Conservation (phyloP, 352 stramenopile species). For the Globisporangium alternatum region DNA sequence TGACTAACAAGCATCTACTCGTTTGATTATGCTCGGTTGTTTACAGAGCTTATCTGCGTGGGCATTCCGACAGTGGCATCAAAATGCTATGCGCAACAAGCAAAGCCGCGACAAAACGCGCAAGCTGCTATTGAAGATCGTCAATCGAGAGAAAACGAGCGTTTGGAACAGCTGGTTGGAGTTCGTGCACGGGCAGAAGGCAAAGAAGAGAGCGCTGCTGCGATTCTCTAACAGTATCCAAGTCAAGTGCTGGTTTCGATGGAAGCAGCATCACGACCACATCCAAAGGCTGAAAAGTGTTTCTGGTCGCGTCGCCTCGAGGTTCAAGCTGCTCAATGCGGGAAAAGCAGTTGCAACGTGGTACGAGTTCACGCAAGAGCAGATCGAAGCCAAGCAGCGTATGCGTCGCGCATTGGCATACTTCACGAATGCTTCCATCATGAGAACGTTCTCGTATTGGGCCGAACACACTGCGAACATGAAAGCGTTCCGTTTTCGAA, state of each 20-base stretch:
- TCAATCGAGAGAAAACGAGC: conserved; percentile 47
- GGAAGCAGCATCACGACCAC: conserved; percentile 43
- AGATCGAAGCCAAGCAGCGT: conserved; percentile 39
- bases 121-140: conserved; percentile 43
- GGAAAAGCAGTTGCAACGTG: conserved; percentile 55
- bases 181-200: conserved; percentile 48
- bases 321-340: conserved; percentile 39
- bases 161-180: conserved; percentile 62
- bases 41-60: conserved; percentile 57
- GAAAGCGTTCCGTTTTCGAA: conserved; percentile 38
- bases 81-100: conserved; percentile 33
- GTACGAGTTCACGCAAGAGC: conserved; percentile 62
- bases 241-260: conserved; percentile 65
- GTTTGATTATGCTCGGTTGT: background rate
- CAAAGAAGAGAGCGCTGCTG: conserved; percentile 53
- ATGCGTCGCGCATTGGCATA: conserved; percentile 57
- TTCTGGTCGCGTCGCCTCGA: conserved; percentile 37
- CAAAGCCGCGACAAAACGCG: conserved; percentile 48
- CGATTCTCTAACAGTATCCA: conserved; percentile 60
- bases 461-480: conserved; percentile 33
- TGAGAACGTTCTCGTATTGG: conserved; percentile 65
- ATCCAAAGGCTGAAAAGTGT: conserved; percentile 35
- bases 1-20: conserved; percentile 4
- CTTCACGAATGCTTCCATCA: conserved; percentile 54
- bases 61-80: conserved; percentile 66